These are phyloP conservation scores for Haberlea rhodopensis DNA, from an alignment of 257 asterid genomes.

Conservation along the genomic window DNA sequence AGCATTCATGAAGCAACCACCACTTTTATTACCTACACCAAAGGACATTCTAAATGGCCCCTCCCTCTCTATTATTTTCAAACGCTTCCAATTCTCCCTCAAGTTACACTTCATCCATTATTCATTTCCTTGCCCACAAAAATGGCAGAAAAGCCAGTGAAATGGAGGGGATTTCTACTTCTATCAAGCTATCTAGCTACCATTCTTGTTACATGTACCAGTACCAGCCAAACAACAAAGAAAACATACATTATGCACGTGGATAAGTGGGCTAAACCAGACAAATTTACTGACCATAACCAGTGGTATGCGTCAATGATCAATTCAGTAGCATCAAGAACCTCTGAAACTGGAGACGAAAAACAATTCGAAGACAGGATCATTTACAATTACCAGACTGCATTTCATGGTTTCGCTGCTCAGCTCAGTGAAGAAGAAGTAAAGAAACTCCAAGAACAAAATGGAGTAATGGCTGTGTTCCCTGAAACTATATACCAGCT, in stretches of 20 bases:
- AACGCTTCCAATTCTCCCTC: conserved; percentile 1
- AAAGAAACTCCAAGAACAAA: conserved; percentile 27
- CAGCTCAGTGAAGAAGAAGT: conserved; percentile 53
- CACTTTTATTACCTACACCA: conserved; percentile 49
- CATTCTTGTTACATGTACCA: conserved; percentile 10
- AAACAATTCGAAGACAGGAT: conserved; percentile 40
- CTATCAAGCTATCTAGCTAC: conserved; percentile 25
- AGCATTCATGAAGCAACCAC: conserved; percentile 68
- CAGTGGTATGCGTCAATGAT: conserved; percentile 75
- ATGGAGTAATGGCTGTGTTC: conserved; percentile 57
- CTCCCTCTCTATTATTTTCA: conserved; percentile 19
- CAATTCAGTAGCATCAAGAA: conserved; percentile 36
- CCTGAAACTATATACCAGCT: conserved; percentile 65
- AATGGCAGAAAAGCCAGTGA: conserved; percentile 43
- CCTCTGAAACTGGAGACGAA: neutral
- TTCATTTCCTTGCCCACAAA: conserved; percentile 19
- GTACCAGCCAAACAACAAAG: conserved; percentile 24
- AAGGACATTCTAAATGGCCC: conserved; percentile 24
- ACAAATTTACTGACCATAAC: conserved; percentile 49
- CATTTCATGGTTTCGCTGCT: conserved; percentile 88
- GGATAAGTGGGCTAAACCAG: conserved; percentile 71
- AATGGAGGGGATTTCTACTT: conserved; percentile 37
- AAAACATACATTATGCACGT: conserved; percentile 68
- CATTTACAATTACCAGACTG: conserved; percentile 64
- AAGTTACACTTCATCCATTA: neutral